Evolutionary conservation across 208 protist species (phyloP).

Genomic region (Herpetomonas muscarum): DNA sequence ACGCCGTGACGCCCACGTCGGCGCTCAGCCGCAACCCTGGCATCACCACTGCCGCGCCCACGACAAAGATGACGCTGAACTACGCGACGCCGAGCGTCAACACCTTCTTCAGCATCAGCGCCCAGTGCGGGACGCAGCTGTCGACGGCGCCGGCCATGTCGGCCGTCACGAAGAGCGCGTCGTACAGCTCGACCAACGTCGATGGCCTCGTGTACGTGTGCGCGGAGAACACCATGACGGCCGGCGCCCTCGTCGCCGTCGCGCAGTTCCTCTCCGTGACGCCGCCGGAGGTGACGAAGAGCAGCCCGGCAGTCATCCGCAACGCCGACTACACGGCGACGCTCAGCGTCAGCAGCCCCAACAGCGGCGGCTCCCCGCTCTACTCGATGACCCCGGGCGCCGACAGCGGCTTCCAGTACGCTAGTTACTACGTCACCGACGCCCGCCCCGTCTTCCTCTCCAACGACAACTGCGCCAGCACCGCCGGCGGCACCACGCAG

Average conservation of each 20-base stretch:
- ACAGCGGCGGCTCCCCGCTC: slow-evolving; percentile 14
- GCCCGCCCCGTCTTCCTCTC: slow-evolving; percentile 49
- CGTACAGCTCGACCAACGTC: slow-evolving; percentile 18
- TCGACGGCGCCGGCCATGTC: slow-evolving; percentile 13
- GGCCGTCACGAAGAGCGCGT: slow-evolving; percentile 8
- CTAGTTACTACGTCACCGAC: slow-evolving; percentile 23
- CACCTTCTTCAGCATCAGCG: slow-evolving; percentile 38
- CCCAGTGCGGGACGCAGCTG: slow-evolving; percentile 21
- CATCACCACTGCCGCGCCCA: slow-evolving; percentile 9
- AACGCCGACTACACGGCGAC: slow-evolving; percentile 36
- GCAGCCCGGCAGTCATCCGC: slow-evolving; percentile 37
- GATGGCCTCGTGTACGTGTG: slow-evolving; percentile 48
- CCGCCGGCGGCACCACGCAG: slow-evolving; percentile 14
- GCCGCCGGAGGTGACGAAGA: slow-evolving; percentile 25
- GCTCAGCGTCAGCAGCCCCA: slow-evolving; percentile 13
- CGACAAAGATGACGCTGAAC: slow-evolving; percentile 29
- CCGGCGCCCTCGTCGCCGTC: slow-evolving; percentile 13
- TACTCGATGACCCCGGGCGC: slow-evolving; percentile 54
- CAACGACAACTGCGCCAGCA: slow-evolving; percentile 19
- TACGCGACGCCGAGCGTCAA: slow-evolving; percentile 33
- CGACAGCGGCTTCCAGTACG: slow-evolving; percentile 30
- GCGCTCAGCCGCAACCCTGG: slow-evolving; percentile 33
- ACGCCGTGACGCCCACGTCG: slow-evolving; percentile 24
- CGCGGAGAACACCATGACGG: slow-evolving; percentile 20
- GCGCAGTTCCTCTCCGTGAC: slow-evolving; percentile 47